Base-by-base conservation (phyloP, 1,284 basidiomycete genomes). In the Puccinia hordei region DNA sequence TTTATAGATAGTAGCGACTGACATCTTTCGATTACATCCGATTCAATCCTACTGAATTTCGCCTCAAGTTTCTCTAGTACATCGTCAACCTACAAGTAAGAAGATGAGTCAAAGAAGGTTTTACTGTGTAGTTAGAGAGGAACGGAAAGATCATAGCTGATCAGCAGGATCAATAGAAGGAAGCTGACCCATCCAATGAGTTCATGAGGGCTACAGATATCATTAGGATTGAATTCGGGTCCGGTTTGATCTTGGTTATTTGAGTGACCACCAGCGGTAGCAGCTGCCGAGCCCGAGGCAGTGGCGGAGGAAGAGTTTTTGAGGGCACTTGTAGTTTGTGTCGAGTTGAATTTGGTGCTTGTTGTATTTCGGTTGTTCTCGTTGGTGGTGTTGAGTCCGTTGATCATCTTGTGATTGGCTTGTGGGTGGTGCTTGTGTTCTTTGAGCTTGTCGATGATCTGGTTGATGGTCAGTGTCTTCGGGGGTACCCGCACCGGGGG, bases 191-290 rank as follows among this genome's bases (percentile, higher is more conserved):
- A 79, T 24, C 76, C 76, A 33, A 79, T 79, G 19, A 79, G 66
- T 79, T 79, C 76, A 71, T 71, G 76, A 46, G 76, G 76, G 59
- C 76, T 79, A 59, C 49, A 69, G 22, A 79, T 61, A 59, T 79
- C 63, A 44, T 69, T 72, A 22, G 68, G 53, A 51, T 79, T 66
- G 41, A 79, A 17, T 2, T 77, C 75, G 35, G 73, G 66, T 24
- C 27, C 17, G 22, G 61, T 3, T n/a, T 4, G 19, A 13, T 35
- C 61, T 35, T 22, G 30, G 61, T 22, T 22, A 22, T 30, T 38
- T 22, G 61, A 38, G 35, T 3, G 2, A 35, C 13, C 22, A 19
- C 35, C 35, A 38, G 35, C 57, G 27, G 35, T 17, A 41, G 35
- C 35, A 41, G 61, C 5, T 9, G n/a, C 19, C 53, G 53, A 55